These are phyloP conservation scores for Perilla frutescens DNA, from an alignment of 257 asterid genomes.

Conservation along the genomic window DNA sequence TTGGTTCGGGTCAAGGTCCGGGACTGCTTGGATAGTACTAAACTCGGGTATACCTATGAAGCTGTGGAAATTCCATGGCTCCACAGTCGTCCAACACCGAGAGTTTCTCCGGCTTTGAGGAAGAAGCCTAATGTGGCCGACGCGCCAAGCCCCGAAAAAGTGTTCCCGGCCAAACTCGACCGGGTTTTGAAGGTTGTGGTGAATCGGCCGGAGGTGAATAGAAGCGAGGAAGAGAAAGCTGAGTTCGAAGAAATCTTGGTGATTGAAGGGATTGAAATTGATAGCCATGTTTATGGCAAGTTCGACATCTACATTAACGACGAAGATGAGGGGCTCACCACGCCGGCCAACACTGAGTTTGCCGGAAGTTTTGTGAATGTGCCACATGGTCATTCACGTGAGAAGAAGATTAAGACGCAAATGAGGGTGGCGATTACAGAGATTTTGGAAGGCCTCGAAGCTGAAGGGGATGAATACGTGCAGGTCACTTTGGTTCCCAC, in stretches of 20 bases:
- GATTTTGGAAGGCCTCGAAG: conserved; percentile 65
- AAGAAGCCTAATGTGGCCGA: conserved; percentile 53
- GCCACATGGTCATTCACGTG: conserved; percentile 43
- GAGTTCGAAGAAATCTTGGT: conserved; percentile 62
- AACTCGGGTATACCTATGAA: conserved; percentile 69
- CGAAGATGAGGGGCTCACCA: conserved; percentile 46
- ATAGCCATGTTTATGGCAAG: conserved; percentile 52
- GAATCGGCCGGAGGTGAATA: conserved; percentile 67
- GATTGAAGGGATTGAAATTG: conserved; percentile 59
- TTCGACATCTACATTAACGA: conserved; percentile 70
- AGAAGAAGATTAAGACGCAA: conserved; percentile 54
- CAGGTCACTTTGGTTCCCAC: conserved; percentile 72
- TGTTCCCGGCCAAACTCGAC: conserved; percentile 62
- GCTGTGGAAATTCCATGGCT: conserved; percentile 65
- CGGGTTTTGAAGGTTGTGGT: conserved; percentile 57
- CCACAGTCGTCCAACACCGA: conserved; percentile 57
- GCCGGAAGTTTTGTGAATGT: conserved; percentile 74
- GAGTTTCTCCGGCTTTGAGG: conserved; percentile 44
- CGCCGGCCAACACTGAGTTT: conserved; percentile 59
- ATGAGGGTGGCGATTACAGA: conserved; percentile 58
- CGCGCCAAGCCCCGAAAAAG: conserved; percentile 25
- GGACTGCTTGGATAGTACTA: conserved; percentile 59
- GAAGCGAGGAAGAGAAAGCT: conserved; percentile 67
- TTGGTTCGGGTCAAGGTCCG: conserved; percentile 74
- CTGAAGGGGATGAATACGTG: conserved; percentile 62